These are phyloP conservation scores for Biscogniauxia mediterranea DNA, from an alignment of 2,329 filamentous ascomycete species.

Conservation along the genomic window DNA sequence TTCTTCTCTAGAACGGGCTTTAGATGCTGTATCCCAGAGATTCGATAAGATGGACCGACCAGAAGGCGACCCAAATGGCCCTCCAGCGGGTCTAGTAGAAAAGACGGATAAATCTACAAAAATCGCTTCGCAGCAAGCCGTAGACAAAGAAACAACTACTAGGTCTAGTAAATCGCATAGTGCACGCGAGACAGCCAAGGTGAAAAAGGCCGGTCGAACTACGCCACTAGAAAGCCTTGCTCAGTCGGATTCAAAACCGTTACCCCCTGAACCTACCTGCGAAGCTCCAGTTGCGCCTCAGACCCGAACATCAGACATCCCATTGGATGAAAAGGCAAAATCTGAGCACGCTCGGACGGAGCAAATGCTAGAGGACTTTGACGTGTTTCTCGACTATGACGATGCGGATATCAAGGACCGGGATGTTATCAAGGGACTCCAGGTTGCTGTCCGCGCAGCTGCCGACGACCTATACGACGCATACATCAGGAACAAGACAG, in stretches of 20 bases:
- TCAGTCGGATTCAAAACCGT: slow-evolving; percentile 15
- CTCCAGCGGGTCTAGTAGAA: slow-evolving; percentile 9
- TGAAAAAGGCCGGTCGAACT: slow-evolving; percentile 19
- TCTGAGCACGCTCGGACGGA: slow-evolving; percentile 13
- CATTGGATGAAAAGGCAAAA: slow-evolving; percentile 18
- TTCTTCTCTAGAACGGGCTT: slow-evolving; percentile 33
- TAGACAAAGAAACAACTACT: not conserved
- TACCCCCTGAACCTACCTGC: slow-evolving; percentile 17
- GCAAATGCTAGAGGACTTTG: slow-evolving; percentile 25
- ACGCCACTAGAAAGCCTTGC: slow-evolving; percentile 15
- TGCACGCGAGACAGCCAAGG: slow-evolving; percentile 13
- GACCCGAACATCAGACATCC: not conserved
- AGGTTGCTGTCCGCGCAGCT: slow-evolving; percentile 55
- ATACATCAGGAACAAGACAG: slow-evolving; percentile 51
- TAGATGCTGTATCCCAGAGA: slow-evolving; percentile 29
- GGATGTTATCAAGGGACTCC: slow-evolving; percentile 54
- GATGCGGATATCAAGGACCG: slow-evolving; percentile 44
- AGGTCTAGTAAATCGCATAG: not conserved
- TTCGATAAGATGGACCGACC: slow-evolving; percentile 25
- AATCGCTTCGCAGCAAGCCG: slow-evolving; percentile 3
- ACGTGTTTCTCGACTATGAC: slow-evolving; percentile 34
- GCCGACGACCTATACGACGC: slow-evolving; percentile 54
- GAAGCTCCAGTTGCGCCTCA: not conserved
- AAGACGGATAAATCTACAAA: slow-evolving; percentile 13
- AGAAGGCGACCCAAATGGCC: slow-evolving; percentile 6